Evolutionary conservation across 129 eudicot genomes (phyloP).

Genomic region (Pseudognaphalium luteoalbum): DNA sequence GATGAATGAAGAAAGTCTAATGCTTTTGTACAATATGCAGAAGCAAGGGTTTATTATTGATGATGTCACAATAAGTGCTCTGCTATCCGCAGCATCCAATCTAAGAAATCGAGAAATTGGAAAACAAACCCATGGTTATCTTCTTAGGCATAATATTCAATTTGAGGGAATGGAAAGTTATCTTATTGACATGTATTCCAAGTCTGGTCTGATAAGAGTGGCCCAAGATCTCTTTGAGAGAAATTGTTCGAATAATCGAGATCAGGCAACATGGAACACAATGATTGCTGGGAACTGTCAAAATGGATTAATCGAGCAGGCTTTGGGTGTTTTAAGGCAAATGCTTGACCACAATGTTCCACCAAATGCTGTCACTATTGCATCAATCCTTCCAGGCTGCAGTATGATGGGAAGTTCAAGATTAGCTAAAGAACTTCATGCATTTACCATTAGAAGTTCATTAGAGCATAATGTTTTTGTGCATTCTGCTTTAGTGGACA

Average conservation of each 20-base stretch:
- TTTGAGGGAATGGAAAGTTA: constrained; percentile 80
- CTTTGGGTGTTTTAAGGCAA: constrained; percentile 54
- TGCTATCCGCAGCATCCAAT: constrained; percentile 88
- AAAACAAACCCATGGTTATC: constrained; percentile 74
- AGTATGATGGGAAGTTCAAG: constrained; percentile 49
- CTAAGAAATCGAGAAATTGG: constrained; percentile 64
- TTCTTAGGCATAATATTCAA: constrained; percentile 62
- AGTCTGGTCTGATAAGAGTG: constrained; percentile 55
- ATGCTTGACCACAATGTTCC: constrained; percentile 54
- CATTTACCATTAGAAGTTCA: constrained; percentile 53
- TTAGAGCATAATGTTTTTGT: constrained; percentile 72
- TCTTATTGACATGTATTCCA: constrained; percentile 85
- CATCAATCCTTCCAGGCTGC: constrained; percentile 81
- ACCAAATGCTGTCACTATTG: constrained; percentile 76
- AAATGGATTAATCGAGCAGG: constrained; percentile 61
- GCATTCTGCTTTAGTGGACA: constrained; percentile 70
- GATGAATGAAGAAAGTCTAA: constrained; percentile 66
- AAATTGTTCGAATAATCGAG: constrained; percentile 41
- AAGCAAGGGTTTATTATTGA: constrained; percentile 65
- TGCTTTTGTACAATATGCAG: constrained; percentile 77
- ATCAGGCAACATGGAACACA: constrained; percentile 87
- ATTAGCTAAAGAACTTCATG: constrained; percentile 69
- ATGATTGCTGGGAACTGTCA: constrained; percentile 76
- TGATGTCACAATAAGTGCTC: constrained; percentile 62
- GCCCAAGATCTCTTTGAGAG: constrained; percentile 59